Conservation (phyloP, 208 protist genomes). For the Trypanosoma melophagium region DNA sequence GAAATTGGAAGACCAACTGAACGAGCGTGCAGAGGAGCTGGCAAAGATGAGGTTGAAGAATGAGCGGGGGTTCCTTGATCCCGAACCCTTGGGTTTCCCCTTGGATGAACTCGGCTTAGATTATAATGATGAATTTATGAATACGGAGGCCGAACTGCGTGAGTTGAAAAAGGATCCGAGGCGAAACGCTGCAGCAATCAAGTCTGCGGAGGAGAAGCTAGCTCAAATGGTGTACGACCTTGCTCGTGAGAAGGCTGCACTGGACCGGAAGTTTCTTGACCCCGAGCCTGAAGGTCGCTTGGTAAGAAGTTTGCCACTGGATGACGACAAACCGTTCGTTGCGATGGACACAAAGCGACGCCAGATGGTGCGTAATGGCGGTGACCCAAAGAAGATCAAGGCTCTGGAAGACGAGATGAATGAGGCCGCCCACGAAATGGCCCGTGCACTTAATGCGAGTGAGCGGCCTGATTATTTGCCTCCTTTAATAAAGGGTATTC, state of each 20-base stretch:
- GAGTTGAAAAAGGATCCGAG: slow-evolving; percentile 56
- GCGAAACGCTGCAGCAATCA: slow-evolving; percentile 47
- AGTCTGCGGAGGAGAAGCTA: slow-evolving; percentile 49
- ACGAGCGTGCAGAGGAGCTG: slow-evolving; percentile 54
- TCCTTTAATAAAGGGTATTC: slow-evolving; percentile 56
- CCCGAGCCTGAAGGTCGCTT: slow-evolving; percentile 55
- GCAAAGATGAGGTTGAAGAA: slow-evolving; percentile 39
- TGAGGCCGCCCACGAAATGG: slow-evolving; percentile 63
- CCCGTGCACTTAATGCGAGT: slow-evolving; percentile 59
- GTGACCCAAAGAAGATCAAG: slow-evolving; percentile 38
- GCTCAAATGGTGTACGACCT: slow-evolving; percentile 42
- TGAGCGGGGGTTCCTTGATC: slow-evolving; percentile 59
- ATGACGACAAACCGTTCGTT: slow-evolving; percentile 54
- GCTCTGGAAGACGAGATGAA: slow-evolving; percentile 72
- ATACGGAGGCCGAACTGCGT: slow-evolving; percentile 51
- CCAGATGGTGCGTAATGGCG: slow-evolving; percentile 34
- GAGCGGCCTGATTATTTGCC: slow-evolving; percentile 66
- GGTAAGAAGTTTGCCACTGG: slow-evolving; percentile 49
- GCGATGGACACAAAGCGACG: slow-evolving; percentile 64
- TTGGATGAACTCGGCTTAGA: slow-evolving; percentile 68
- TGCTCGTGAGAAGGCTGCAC: slow-evolving; percentile 40
- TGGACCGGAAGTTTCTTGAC: slow-evolving; percentile 69
- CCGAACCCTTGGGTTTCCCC: slow-evolving; percentile 63
- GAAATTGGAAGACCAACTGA: slow-evolving; percentile 63
- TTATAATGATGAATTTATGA: slow-evolving; percentile 50